Evolutionary conservation across 2,329 filamentous ascomycete genomes (phyloP), one percentile per base, ranked within the genome.

Genomic region (Aotearoamyces nothofagi): DNA sequence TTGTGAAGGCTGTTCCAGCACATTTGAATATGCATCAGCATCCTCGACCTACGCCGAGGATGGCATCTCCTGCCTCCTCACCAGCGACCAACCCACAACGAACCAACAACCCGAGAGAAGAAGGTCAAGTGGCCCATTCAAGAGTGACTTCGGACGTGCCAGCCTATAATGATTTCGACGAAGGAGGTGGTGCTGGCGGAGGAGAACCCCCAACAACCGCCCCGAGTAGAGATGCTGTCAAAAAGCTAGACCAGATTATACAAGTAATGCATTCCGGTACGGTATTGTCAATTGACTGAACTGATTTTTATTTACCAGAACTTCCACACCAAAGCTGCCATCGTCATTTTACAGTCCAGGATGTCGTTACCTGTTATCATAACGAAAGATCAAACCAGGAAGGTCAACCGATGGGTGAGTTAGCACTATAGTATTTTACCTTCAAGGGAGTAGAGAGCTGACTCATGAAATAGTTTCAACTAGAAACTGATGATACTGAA

Each of bases 11-110:
- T n/a, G n/a, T n/a, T n/a, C n/a, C n/a, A n/a, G n/a, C n/a, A n/a
- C n/a, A n/a, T n/a, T n/a, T n/a, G n/a, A 61, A 49, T 44, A 94
- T 94, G 86, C 84, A 94, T 69, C 86, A 92, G 58, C 81, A 86
- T 57, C 76, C 80, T 44, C 75, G 86, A 44, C 69, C 74, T 37
- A 69, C 78, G 40, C 77, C 79, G 40, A 67, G 74, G 52, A 67
- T 72, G 46, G 67, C 77, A 36, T 83, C 81, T 37, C 75, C 82
- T 37, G 75, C 76, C 44, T 71, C 68, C 44, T 76, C 77, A 27
- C 68, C 76, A 29, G 69, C 76, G 50, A 75, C 78, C 35, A 82
- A 80, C 45, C 70, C 78, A 43, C 61, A 69, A 37, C 69, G 80
- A 52, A 68, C 70, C 17, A 82, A 82, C 55, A 84, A 78, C 50